Base-by-base conservation (phyloP, 1,139 yeast species). In the Candida anutae region DNA sequence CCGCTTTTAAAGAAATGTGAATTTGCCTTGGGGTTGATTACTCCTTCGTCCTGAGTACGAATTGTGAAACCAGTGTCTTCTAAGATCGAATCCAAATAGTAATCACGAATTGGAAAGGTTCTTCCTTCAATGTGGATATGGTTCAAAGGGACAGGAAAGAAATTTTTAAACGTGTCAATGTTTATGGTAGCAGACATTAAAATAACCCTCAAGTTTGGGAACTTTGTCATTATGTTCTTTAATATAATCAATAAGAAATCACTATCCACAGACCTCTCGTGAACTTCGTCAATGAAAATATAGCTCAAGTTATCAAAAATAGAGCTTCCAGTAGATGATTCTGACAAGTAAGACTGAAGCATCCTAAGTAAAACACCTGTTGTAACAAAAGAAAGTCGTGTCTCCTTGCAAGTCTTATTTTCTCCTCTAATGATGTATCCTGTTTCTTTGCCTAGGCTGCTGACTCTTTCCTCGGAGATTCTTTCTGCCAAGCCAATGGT, bases 171-270 rank as follows among this genome's bases (percentile, higher is more conserved):
- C 15, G 73, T 63, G n/a, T 66, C 64, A 1, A 77, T 70, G 43
- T 85, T 83, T 27, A 88, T 88, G 0, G 97, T 90, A 4, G 98
- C 98, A 45, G 95, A 83, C 97, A 90, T 90, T 28, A 90, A 62
- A 6, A 90, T 67, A 21, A 90, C 62, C 45, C 77, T 83, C 35
- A 88, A 48, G 3, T 74, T 64, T 0, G 72, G 71, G 28, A 58
- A 64, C 25, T 41, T 49, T 6, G 56, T 52, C 39, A 72, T 40
- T 9, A 84, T 54, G 24, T 69, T 68, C 45, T 84, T 85, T 38
- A 90, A 60, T 29, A 88, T 68, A 28, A 87, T 84, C 27, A 90
- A 63, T 29, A 90, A 62, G 35, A 88, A 77, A 51, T 90, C 97
- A 35, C 93, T 77, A 45, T 90, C 97, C 28, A 90, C 74, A 0